phyloP scores from a whole-genome alignment of 2,329 filamentous ascomycete species.

The Rhynchosporium agropyri region DNA sequence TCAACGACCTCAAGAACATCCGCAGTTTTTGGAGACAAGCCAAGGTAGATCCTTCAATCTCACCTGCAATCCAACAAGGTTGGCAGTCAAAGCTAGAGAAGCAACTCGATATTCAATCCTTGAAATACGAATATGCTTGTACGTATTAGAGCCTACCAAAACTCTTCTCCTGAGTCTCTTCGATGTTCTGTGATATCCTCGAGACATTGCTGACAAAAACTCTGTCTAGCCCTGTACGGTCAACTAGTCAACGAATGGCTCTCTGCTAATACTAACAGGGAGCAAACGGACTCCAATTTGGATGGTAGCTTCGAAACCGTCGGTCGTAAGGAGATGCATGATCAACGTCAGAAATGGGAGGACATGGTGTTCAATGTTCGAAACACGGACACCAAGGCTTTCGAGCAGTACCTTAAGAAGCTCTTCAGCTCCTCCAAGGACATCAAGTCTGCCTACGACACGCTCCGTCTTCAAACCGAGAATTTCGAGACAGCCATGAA shows the following conservation, averaged over 20 bases:
- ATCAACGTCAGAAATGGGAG: conserved; percentile 58
- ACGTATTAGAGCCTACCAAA: too few relatives aligned
- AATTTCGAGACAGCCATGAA: conserved; percentile 40
- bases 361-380: conserved; percentile 53
- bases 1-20: conserved; percentile 45
- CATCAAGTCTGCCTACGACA: conserved; percentile 46
- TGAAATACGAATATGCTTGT: conserved; percentile 55
- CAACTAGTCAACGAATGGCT: conserved; percentile 58
- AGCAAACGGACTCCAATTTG: conserved; percentile 34
- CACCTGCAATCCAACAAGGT: conserved; percentile 47
- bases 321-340: conserved; percentile 56
- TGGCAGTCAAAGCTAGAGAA: conserved; percentile 52
- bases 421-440: conserved; percentile 51
- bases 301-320: conserved; percentile 48
- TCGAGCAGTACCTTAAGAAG: conserved; percentile 52
- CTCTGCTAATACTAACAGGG: conserved; percentile 42
- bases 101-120: conserved; percentile 50
- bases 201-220: too few relatives aligned
- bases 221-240: conserved; percentile 50
- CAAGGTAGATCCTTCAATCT: conserved; percentile 54
- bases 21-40: conserved; percentile 55
- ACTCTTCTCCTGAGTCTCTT: too few relatives aligned
- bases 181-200: too few relatives aligned
- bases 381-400: conserved; percentile 48
- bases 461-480: conserved; percentile 45